A percentile compares a stretch with the other conserved stretches of the same genome.
Conservation (phyloP, 108 stramenopile genomes). For the Chaetoceros tenuissimus region DNA sequence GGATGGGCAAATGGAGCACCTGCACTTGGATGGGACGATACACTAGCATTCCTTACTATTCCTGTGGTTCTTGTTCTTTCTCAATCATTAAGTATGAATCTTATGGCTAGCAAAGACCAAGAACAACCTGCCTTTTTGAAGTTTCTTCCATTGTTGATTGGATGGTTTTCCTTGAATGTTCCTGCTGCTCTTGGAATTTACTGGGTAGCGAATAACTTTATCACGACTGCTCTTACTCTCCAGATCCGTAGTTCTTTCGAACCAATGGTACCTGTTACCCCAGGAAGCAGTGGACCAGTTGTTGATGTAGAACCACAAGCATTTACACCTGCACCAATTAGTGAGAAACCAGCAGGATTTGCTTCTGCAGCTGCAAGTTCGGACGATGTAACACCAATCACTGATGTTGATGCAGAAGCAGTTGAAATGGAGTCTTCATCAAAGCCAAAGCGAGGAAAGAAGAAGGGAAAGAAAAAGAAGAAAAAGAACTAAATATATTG, state of each 20-base stretch:
- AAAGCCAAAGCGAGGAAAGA: constrained; percentile 14
- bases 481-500: background rate
- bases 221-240: constrained; percentile 78
- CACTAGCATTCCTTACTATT: constrained; percentile 74
- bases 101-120: constrained; percentile 65
- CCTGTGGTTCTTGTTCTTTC: constrained; percentile 26
- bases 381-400: constrained; percentile 28
- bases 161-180: constrained; percentile 92
- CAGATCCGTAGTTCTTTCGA: constrained; percentile 63
- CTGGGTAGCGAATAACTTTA: constrained; percentile 94
- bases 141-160: constrained; percentile 89
- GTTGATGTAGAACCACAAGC: constrained; percentile 17
- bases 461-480: constrained; percentile 35
- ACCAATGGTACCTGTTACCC: constrained; percentile 13
- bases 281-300: constrained; percentile 18
- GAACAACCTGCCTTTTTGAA: constrained; percentile 76
- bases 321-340: constrained; percentile 69
- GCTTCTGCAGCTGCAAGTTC: constrained; percentile 11
- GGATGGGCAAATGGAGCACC: constrained; percentile 78
- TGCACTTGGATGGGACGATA: constrained; percentile 90
- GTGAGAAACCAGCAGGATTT: constrained; percentile 77
- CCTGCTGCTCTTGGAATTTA: constrained; percentile 92
- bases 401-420: constrained; percentile 42
- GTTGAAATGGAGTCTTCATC: constrained; percentile 12
- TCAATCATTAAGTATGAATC: constrained; percentile 81